phyloP scores from a whole-genome alignment of 352 stramenopile genomes.

The Pythium myriotylum region DNA sequence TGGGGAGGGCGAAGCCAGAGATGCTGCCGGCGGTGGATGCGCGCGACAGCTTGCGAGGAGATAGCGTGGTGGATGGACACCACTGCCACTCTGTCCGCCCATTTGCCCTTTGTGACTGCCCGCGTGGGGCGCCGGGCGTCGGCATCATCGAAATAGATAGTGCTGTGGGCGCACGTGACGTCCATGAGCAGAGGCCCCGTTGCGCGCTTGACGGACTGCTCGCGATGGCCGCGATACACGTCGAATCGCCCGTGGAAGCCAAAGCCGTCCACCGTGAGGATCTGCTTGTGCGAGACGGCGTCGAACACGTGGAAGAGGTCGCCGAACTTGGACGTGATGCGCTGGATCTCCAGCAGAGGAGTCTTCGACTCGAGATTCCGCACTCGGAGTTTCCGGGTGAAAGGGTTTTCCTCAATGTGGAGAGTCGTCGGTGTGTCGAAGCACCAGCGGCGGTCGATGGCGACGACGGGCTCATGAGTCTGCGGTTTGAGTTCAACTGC shows the following conservation, averaged over 20 bases:
- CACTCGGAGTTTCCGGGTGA: conserved; percentile 12
- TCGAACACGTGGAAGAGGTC: conserved; percentile 16
- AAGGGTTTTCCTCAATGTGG: conserved; percentile 14
- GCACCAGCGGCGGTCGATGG: conserved; percentile 12
- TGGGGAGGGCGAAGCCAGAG: conserved; percentile 8
- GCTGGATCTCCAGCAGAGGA: conserved; percentile 14
- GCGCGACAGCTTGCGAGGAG: conserved; percentile 7
- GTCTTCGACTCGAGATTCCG: not conserved
- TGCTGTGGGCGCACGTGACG: not conserved
- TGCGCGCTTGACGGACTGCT: conserved; percentile 1
- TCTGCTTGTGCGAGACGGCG: conserved; percentile 5
- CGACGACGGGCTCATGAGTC: conserved; percentile 3
- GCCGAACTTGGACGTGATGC: conserved; percentile 3
- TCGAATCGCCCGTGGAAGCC: conserved; percentile 12
- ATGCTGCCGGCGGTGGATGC: conserved; percentile 9
- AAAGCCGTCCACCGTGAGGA: conserved; percentile 14
- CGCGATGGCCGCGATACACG: conserved; percentile 1
- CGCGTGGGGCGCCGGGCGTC: conserved; percentile 7
- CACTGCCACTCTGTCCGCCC: conserved; percentile 1
- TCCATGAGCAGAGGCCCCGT: conserved; percentile 8
- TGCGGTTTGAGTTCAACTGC: conserved; percentile 3
- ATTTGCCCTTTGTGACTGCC: conserved; percentile 5
- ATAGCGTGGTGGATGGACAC: conserved; percentile 18
- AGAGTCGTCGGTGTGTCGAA: conserved; percentile 1
- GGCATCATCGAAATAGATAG: conserved; percentile 13